Evolutionary conservation across 2,329 filamentous ascomycete species (phyloP).

Genomic region (Fusarium piperis): DNA sequence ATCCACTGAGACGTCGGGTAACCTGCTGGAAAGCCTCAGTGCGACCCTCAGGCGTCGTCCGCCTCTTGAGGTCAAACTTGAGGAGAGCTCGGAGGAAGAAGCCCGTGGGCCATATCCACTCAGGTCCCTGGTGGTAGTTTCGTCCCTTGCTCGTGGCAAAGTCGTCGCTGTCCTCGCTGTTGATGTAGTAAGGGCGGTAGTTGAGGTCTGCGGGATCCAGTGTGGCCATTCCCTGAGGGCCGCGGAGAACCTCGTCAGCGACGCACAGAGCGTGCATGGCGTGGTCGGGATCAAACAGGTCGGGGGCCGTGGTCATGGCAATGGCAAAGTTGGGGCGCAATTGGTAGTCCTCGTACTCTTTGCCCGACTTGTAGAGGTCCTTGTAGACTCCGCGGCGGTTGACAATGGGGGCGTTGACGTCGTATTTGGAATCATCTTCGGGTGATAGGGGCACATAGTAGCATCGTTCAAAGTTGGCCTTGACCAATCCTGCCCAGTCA

Average conservation of each 20-base stretch:
- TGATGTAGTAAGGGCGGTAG: slow-evolving; percentile 94
- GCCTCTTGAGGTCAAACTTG: slow-evolving; percentile 84
- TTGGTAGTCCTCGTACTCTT: slow-evolving; percentile 98
- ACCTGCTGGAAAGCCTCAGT: slow-evolving; percentile 96
- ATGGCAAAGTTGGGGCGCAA: slow-evolving; percentile 94
- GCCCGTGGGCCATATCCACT: slow-evolving; percentile 97
- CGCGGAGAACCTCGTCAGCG: slow-evolving; percentile 81
- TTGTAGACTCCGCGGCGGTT: slow-evolving; percentile 98
- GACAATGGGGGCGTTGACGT: slow-evolving; percentile 80
- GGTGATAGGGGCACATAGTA: slow-evolving; percentile 83
- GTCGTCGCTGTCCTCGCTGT: slow-evolving; percentile 90
- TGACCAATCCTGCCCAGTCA: slow-evolving; percentile 83
- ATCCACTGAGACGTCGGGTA: slow-evolving; percentile 81
- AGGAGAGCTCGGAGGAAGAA: slow-evolving; percentile 94
- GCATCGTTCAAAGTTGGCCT: slow-evolving; percentile 88
- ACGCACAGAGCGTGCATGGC: slow-evolving; percentile 83
- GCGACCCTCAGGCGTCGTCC: slow-evolving; percentile 67
- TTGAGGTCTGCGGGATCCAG: slow-evolving; percentile 92
- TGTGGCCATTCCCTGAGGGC: slow-evolving; percentile 94
- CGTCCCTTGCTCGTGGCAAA: slow-evolving; percentile 93
- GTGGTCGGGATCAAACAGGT: slow-evolving; percentile 82
- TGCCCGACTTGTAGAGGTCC: slow-evolving; percentile 91
- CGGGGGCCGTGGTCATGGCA: slow-evolving; percentile 92
- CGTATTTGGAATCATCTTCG: slow-evolving; percentile 78
- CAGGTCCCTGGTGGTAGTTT: slow-evolving; percentile 98